These are phyloP conservation scores for Salvia splendens DNA, from an alignment of 257 asterid species.

Conservation along the genomic window DNA sequence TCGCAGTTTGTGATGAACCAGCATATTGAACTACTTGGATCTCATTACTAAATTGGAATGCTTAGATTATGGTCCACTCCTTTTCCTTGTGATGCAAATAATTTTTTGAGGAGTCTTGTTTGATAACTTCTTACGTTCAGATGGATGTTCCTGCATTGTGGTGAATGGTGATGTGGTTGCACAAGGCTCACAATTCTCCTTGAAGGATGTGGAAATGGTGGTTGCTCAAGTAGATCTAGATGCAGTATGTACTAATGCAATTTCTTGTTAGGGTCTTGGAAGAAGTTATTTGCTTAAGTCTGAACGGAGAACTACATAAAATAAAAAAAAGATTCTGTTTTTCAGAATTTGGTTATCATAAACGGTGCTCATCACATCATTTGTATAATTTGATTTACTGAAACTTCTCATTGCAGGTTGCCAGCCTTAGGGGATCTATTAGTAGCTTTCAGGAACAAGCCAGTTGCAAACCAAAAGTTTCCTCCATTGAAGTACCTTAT, in stretches of 20 bases:
- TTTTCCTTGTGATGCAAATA: slow-evolving; percentile 15
- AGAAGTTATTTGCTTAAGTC: slow-evolving; percentile 5
- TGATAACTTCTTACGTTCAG: slow-evolving; percentile 45
- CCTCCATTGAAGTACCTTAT: slow-evolving; percentile 65
- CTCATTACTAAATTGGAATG: background rate
- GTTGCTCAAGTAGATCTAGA: slow-evolving; percentile 94
- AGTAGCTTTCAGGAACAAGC: slow-evolving; percentile 99
- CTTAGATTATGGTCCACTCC: background rate
- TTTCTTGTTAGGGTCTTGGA: slow-evolving; percentile 19
- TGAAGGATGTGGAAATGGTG: slow-evolving; percentile 90
- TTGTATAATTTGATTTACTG: slow-evolving; percentile 25
- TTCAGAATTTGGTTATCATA: slow-evolving; percentile 20
- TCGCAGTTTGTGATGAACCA: slow-evolving; percentile 19
- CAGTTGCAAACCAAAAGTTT: slow-evolving; percentile 74
- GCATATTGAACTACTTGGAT: background rate
- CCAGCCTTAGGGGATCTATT: slow-evolving; percentile 88
- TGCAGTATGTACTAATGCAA: slow-evolving; percentile 62
- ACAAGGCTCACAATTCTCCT: slow-evolving; percentile 90
- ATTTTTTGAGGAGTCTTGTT: slow-evolving; percentile 29
- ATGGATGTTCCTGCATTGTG: slow-evolving; percentile 92
- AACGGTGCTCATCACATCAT: slow-evolving; percentile 15
- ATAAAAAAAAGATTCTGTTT: background rate
- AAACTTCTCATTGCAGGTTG: slow-evolving; percentile 56
- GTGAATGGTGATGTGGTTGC: slow-evolving; percentile 95
- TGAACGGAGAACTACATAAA: background rate